Evolutionary conservation across 352 stramenopile species (phyloP).

Genomic region (Globisporangium cylindrosporum): DNA sequence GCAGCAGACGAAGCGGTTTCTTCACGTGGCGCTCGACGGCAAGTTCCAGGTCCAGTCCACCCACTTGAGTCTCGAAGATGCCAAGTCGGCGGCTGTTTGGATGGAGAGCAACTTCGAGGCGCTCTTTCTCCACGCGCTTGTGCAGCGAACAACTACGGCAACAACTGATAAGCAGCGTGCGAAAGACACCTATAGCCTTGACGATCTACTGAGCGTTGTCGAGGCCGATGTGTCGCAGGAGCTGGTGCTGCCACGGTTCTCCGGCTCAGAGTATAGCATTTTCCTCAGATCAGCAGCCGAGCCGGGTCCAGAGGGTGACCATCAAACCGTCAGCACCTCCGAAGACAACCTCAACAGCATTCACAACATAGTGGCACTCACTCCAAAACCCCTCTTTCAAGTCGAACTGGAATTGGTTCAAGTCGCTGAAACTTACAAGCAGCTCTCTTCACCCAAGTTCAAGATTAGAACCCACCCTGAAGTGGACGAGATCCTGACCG

Average conservation of each 20-base stretch:
- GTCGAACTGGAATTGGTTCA: conserved; percentile 16
- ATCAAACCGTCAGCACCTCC: background rate
- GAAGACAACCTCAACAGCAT: background rate
- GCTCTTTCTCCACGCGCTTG: conserved; percentile 29
- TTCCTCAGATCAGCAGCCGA: background rate
- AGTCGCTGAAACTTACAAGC: background rate
- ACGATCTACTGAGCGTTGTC: conserved; percentile 28
- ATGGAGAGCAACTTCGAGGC: conserved; percentile 41
- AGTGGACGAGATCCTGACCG: conserved; percentile 23
- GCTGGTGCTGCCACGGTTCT: conserved; percentile 26
- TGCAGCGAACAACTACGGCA: background rate
- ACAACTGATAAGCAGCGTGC: background rate
- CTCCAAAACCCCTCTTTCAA: conserved; percentile 19
- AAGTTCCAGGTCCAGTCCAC: conserved; percentile 24
- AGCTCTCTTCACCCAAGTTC: background rate
- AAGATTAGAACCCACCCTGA: conserved; percentile 38
- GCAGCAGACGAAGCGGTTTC: conserved; percentile 46
- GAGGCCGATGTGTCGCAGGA: conserved; percentile 20
- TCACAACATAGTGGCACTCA: conserved; percentile 2
- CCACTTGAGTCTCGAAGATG: background rate
- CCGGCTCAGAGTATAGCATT: background rate
- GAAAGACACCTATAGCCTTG: conserved; percentile 23
- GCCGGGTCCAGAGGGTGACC: background rate
- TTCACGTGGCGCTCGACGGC: conserved; percentile 35
- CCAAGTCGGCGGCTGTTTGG: conserved; percentile 19